Base-by-base conservation (phyloP, 441 rosid genomes). In the Populus tomentosa region DNA sequence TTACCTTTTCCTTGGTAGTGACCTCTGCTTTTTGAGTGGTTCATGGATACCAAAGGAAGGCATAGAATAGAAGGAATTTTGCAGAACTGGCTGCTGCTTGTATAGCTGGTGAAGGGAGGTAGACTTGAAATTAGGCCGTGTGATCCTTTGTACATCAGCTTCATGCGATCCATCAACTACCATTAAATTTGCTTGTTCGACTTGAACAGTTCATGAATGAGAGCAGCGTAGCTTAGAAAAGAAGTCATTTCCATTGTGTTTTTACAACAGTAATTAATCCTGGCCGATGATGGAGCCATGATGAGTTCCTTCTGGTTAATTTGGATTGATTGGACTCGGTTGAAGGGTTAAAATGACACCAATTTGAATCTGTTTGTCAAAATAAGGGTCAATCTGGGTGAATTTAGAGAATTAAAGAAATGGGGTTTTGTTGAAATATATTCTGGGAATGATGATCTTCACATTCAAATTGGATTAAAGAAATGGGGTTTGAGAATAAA, bases 51-150 rank as follows among this genome's bases (percentile, higher is more conserved):
- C 23, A 56, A 50, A 69, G 6, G 5, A 24, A 0, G 35, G 46
- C 46, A 38, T 16, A 67, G 68, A 80, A 71, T 68, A 36, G 75
- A 73, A 72, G 79, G 53, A 67, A 64, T 76, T 75, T 35, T 72
- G 77, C 32, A 32, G 75, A 67, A 75, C 64, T 67, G 72, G 79
- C 77, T 72, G 79, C 77, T 72, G 75, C 35, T 78, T 84, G 82
- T 85, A 67, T 69, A 72, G 82, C 69, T 73, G 73, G 70, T 65
- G 33, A 32, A 33, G 71, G 71, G 71, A 28, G 50, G 32, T 16
- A 7, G 30, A 24, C 42, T 18, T 30, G 1, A 69, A 18, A 50
- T 16, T 36, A 46, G 75, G 61, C 16, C 38, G 66, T 62, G 69
- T 33, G 71, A 71, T 73, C 81, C 46, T 73, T 72, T 66, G 71